A percentile compares a stretch with the other conserved stretches of the same genome.
phyloP scores from a whole-genome alignment of 768 basidiomycete species.

The Ramaria sp. region DNA sequence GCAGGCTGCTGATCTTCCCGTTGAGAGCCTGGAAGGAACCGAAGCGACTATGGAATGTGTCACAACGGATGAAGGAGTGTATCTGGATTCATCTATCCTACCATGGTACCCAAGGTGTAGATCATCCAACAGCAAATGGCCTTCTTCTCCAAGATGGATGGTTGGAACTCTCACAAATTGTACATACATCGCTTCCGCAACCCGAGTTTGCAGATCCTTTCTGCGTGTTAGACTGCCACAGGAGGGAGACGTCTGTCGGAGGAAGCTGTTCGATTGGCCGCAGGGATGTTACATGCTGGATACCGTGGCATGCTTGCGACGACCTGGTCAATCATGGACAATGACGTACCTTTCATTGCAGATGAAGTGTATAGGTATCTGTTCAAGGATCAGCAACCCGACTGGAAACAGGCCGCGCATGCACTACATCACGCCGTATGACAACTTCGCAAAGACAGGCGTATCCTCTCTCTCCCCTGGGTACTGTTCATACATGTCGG shows the following conservation, averaged over 20 bases:
- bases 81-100: conserved; percentile 21
- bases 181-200: no score
- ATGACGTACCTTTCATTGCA: no score
- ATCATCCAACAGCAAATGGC: conserved; percentile 18
- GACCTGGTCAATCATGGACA: conserved; percentile 34
- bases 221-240: conserved; percentile 35
- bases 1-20: neutral
- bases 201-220: no score
- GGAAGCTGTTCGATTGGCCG: conserved; percentile 33
- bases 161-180: no score
- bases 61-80: neutral
- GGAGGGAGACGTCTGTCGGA: conserved; percentile 23
- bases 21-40: neutral
- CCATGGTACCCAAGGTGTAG: conserved; percentile 16
- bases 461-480: no score
- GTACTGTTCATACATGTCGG: no score
- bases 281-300: conserved; percentile 27
- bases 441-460: neutral
- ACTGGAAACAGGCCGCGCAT: no score
- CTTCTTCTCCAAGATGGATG: no score
- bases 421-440: neutral
- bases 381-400: no score
- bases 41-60: conserved; percentile 9
- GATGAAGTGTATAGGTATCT: no score
- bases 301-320: conserved; percentile 28